These are phyloP conservation scores for Xylariales sp. DNA, from an alignment of 2,329 filamentous ascomycete genomes.

Conservation along the genomic window DNA sequence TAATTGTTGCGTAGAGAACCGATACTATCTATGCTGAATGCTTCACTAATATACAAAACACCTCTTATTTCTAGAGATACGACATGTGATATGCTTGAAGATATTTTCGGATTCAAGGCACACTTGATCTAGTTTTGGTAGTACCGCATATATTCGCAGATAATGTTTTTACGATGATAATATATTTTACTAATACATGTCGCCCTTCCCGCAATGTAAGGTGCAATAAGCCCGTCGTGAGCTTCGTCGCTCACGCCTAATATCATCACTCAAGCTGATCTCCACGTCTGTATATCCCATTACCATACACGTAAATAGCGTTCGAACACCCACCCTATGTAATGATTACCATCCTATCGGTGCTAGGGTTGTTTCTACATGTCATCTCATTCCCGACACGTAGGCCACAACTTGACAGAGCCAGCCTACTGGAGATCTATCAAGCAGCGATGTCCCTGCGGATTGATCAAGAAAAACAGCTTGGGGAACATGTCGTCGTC, in stretches of 20 bases:
- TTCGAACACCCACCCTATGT: no score
- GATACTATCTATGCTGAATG: no score
- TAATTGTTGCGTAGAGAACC: no score
- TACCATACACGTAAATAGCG: not conserved
- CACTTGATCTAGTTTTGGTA: no score
- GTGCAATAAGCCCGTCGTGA: not conserved
- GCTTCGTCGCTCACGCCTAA: not conserved
- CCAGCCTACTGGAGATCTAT: constrained; percentile 38
- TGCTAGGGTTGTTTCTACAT: not conserved
- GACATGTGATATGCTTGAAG: no score
- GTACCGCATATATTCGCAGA: no score
- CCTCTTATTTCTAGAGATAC: no score
- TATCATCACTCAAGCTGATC: not conserved
- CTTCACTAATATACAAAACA: no score
- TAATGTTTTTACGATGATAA: no score
- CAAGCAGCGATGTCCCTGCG: constrained; percentile 47
- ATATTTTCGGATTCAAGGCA: no score
- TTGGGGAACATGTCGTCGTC: constrained; percentile 48
- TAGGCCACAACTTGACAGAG: not conserved
- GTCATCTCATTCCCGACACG: not conserved
- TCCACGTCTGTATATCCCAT: not conserved
- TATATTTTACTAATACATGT: no score
- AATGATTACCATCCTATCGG: not conserved
- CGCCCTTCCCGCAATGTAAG: no score
- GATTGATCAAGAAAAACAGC: constrained; percentile 47